Evolutionary conservation across 345 rosid species (phyloP).

Genomic region (Lepidium aucheri): DNA sequence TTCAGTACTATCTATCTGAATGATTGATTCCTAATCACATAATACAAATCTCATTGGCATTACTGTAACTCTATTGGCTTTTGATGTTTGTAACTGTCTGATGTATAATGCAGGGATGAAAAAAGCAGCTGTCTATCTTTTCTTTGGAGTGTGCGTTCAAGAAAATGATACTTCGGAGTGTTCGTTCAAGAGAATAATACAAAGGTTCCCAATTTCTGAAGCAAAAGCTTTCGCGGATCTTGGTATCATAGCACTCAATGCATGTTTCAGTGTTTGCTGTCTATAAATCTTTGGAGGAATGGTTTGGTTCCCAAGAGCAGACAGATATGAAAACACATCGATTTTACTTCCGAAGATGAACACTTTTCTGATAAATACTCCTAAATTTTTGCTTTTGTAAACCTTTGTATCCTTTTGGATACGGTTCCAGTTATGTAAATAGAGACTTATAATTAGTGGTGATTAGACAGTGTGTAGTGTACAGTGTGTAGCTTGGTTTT

Average conservation of each 20-base stretch:
- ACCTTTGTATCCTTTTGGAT: not conserved
- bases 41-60: not conserved
- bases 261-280: not conserved
- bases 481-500: slow-evolving; percentile 6
- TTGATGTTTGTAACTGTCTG: not conserved
- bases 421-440: not conserved
- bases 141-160: slow-evolving; percentile 21
- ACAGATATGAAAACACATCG: not conserved
- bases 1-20: not conserved
- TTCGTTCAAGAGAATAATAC: slow-evolving; percentile 12
- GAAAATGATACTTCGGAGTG: slow-evolving; percentile 18
- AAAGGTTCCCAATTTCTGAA: not conserved
- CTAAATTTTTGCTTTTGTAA: not conserved
- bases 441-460: too few relatives aligned
- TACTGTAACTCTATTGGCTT: not conserved
- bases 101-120: slow-evolving; percentile 34
- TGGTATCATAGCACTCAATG: not conserved
- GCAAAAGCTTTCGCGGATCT: not conserved
- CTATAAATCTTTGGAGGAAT: not conserved
- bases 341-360: not conserved
- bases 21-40: not conserved
- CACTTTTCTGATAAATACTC: not conserved
- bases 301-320: slow-evolving; percentile 2
- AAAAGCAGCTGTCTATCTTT: slow-evolving; percentile 44
- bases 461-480: too few relatives aligned